phyloP scores from a whole-genome alignment of 331 rosid genomes.

The Quercus lobata region DNA sequence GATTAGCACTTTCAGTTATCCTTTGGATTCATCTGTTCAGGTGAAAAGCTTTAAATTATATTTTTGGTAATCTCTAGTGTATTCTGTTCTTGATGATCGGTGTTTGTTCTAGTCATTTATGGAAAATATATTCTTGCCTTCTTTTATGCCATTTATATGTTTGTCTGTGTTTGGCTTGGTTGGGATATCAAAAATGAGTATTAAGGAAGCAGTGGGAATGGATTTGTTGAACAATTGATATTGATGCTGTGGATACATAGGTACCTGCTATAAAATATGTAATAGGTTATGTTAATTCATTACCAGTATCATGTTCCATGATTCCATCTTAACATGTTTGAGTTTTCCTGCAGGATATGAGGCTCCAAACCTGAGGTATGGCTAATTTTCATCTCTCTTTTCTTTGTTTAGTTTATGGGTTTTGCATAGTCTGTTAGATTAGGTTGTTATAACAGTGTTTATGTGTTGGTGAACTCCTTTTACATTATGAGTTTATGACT shows the following conservation, averaged over 20 bases:
- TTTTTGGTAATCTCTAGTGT: not conserved
- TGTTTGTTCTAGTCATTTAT: not conserved
- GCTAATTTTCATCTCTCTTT: not conserved
- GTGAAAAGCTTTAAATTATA: not conserved
- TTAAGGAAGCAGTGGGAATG: too few relatives aligned
- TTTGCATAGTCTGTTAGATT: too few relatives aligned
- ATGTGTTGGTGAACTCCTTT: not conserved
- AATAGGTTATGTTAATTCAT: not conserved
- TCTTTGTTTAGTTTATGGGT: not conserved
- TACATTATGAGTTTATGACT: not conserved
- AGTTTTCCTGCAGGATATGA: slow-evolving; percentile 47
- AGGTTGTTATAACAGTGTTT: not conserved
- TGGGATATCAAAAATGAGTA: too few relatives aligned
- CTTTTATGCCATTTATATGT: too few relatives aligned
- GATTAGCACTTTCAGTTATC: not conserved
- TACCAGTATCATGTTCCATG: not conserved
- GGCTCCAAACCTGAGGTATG: slow-evolving; percentile 52
- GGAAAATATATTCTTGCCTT: too few relatives aligned
- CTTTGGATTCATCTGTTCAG: not conserved
- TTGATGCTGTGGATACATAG: not conserved
- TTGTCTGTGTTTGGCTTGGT: too few relatives aligned
- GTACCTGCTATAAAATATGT: not conserved
- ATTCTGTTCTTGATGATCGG: not conserved
- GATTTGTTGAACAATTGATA: not conserved
- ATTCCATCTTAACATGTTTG: not conserved